A percentile compares a stretch with the other conserved stretches of the same genome.
Evolutionary conservation across 768 basidiomycete genomes (phyloP).

Genomic region (Pholiota molesta): DNA sequence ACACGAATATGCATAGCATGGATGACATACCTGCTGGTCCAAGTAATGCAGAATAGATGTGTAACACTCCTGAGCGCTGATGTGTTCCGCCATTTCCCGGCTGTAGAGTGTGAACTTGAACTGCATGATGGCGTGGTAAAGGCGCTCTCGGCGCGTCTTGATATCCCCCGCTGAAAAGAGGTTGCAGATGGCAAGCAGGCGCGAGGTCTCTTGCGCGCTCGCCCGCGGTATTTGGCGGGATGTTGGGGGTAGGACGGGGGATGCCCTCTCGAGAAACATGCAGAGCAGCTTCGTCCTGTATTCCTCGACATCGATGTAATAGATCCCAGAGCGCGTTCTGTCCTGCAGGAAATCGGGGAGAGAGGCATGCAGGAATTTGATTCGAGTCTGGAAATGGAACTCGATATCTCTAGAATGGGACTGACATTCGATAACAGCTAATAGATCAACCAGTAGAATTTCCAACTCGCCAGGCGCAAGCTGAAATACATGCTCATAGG

Average conservation of each 20-base stretch:
- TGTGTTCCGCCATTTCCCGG: background rate
- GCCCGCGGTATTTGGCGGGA: background rate
- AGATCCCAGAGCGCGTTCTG: background rate
- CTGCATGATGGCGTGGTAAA: background rate
- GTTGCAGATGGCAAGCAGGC: background rate
- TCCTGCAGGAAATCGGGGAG: constrained; percentile 10
- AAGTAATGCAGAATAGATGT: background rate
- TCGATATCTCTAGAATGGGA: background rate
- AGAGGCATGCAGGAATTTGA: constrained; percentile 9
- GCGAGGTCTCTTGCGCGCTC: background rate
- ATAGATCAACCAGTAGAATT: background rate
- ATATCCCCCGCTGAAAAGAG: background rate
- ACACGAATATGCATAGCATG: background rate
- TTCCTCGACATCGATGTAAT: background rate
- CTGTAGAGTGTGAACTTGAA: background rate
- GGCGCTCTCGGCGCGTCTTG: background rate
- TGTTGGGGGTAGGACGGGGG: background rate
- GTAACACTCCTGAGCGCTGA: background rate
- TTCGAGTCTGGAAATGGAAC: background rate
- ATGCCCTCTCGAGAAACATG: background rate
- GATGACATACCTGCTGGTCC: background rate
- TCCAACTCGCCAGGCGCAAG: background rate
- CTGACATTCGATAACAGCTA: background rate
- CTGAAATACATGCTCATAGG: too few species aligned
- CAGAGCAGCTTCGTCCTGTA: background rate